Evolutionary conservation across 2,329 filamentous ascomycete species (phyloP).

Genomic region (Penicillium sp.): DNA sequence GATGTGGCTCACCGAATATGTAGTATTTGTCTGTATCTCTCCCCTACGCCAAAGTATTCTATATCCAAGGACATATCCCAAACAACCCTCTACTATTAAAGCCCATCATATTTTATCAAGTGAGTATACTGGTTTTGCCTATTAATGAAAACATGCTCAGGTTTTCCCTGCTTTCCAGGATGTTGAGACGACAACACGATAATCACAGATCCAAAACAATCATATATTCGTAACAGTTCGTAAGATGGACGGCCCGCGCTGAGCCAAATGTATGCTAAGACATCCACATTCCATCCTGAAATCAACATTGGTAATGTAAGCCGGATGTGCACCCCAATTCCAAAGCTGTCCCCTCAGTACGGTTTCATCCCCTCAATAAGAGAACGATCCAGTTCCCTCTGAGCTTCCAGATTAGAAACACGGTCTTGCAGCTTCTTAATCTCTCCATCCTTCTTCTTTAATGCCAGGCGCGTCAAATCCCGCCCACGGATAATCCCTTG

Average conservation of each 20-base stretch:
- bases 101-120: background rate
- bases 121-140: background rate
- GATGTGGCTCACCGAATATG: background rate
- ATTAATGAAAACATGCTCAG: background rate
- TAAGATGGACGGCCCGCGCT: background rate
- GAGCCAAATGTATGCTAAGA: background rate
- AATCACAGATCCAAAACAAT: background rate
- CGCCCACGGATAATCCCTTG: constrained; percentile 63
- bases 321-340: background rate
- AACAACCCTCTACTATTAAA: too few species aligned
- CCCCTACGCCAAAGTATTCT: background rate
- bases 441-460: constrained; percentile 64
- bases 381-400: constrained; percentile 52
- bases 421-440: constrained; percentile 64
- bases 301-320: background rate
- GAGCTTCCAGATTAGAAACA: constrained; percentile 56
- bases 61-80: background rate
- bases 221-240: constrained; percentile 6
- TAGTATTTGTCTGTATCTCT: background rate
- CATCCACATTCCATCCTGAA: background rate
- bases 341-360: background rate
- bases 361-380: constrained; percentile 31
- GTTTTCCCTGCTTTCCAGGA: background rate
- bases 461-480: constrained; percentile 61
- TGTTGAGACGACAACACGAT: background rate